These are phyloP conservation scores for Elsinoe necatrix DNA, from an alignment of 2,329 filamentous ascomycete species.

Conservation along the genomic window DNA sequence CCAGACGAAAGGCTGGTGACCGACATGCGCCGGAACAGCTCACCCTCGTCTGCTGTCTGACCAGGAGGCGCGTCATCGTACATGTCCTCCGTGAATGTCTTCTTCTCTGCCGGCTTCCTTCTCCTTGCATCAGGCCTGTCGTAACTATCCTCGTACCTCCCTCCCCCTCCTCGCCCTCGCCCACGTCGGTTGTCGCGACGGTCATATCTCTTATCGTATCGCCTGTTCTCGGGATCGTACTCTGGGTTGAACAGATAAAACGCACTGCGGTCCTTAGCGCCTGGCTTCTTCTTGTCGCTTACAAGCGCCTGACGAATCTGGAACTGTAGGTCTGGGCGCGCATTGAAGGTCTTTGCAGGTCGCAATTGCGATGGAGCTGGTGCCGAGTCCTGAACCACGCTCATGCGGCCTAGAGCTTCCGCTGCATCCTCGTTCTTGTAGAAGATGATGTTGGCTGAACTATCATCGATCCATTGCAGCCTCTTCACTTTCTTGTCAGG, in stretches of 20 bases:
- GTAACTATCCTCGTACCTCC: constrained; percentile 50
- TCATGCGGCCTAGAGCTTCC: constrained; percentile 47
- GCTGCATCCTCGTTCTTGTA: constrained; percentile 45
- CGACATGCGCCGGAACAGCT: constrained; percentile 24
- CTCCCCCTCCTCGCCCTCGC: constrained; percentile 39
- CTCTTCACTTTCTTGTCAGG: constrained; percentile 46
- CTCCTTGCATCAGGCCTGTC: constrained; percentile 31
- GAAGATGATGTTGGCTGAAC: constrained; percentile 80
- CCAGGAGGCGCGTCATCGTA: constrained; percentile 61
- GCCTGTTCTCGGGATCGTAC: constrained; percentile 68
- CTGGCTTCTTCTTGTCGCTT: constrained; percentile 69
- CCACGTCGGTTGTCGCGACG: constrained; percentile 21
- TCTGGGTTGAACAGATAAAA: constrained; percentile 92
- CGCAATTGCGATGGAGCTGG: constrained; percentile 53
- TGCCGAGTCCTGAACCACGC: constrained; percentile 30
- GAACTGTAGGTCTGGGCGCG: constrained; percentile 60
- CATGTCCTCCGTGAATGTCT: constrained; percentile 63
- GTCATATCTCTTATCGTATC: constrained; percentile 25
- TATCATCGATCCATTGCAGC: constrained; percentile 94
- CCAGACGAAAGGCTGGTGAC: constrained; percentile 18
- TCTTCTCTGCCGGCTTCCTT: constrained; percentile 31
- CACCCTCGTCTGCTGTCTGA: constrained; percentile 26
- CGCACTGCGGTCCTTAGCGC: constrained; percentile 71
- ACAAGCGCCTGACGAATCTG: constrained; percentile 65
- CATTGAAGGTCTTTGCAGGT: constrained; percentile 58